phyloP scores from a whole-genome alignment of 768 basidiomycete genomes.

The Lentinula detonsa region DNA sequence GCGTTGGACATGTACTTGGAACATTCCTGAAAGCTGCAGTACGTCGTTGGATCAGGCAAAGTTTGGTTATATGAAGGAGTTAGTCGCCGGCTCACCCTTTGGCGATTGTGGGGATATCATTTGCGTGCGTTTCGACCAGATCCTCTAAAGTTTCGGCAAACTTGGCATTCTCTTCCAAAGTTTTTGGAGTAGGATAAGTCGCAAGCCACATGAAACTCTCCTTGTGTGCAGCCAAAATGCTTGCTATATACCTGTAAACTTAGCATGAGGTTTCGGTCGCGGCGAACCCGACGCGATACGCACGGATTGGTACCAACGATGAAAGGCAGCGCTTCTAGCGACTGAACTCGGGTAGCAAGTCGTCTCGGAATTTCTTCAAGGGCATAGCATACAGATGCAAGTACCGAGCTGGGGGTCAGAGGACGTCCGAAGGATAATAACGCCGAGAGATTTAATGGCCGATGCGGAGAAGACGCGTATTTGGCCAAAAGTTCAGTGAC shows the following conservation, averaged over 20 bases:
- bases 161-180: slow-evolving; percentile 59
- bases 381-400: slow-evolving; percentile 70
- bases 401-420: slow-evolving; percentile 60
- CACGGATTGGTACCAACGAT: slow-evolving; percentile 83
- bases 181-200: slow-evolving; percentile 57
- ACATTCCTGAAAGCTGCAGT: slow-evolving; percentile 75
- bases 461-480: slow-evolving; percentile 58
- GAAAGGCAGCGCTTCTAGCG: slow-evolving; percentile 73
- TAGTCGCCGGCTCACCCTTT: slow-evolving; percentile 55
- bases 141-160: slow-evolving; percentile 66
- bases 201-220: slow-evolving; percentile 68
- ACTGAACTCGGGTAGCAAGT: slow-evolving; percentile 67
- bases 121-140: slow-evolving; percentile 71
- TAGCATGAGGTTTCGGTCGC: not conserved
- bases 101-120: slow-evolving; percentile 88
- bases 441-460: slow-evolving; percentile 64
- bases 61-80: not conserved
- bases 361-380: slow-evolving; percentile 74
- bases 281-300: not conserved
- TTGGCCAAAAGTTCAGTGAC: slow-evolving; percentile 55
- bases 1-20: slow-evolving; percentile 75
- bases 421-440: slow-evolving; percentile 75
- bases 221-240: slow-evolving; percentile 60
- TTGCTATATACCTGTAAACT: slow-evolving; percentile 50
- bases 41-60: not conserved